Conservation (phyloP, 2,329 filamentous ascomycete species). For the Colletotrichum gloeosporioides region DNA sequence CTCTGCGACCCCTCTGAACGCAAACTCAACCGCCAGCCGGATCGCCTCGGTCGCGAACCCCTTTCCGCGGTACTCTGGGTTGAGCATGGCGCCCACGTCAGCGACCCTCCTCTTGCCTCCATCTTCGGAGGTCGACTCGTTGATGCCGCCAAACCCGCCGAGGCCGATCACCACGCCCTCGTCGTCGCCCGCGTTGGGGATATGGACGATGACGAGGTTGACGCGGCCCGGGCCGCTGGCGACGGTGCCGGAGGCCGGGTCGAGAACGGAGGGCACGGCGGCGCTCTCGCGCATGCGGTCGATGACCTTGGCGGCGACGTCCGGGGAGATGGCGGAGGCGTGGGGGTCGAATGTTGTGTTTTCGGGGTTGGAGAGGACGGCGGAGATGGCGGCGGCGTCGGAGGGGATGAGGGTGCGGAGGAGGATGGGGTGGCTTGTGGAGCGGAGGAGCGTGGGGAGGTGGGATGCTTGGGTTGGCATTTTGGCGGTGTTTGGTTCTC, state of each 20-base stretch:
- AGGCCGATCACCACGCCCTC: constrained; percentile 27
- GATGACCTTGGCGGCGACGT: constrained; percentile 23
- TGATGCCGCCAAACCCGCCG: constrained; percentile 33
- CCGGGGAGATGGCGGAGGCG: constrained; percentile 17
- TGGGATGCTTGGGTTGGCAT: constrained; percentile 22
- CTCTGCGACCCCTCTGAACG: constrained; percentile 22
- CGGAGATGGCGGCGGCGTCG: constrained; percentile 25
- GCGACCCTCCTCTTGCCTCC: constrained; percentile 25
- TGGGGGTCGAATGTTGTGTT: constrained; percentile 22
- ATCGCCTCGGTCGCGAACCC: constrained; percentile 32
- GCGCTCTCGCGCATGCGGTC: constrained; percentile 28
- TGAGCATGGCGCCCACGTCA: constrained; percentile 32
- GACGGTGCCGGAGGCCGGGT: constrained; percentile 7
- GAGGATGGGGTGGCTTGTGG: constrained; percentile 26
- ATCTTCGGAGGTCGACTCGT: constrained; percentile 21
- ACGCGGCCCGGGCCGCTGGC: constrained; percentile 28
- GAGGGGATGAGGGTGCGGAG: constrained; percentile 28
- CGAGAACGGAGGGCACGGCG: constrained; percentile 26
- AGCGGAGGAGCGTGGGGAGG: constrained; percentile 27
- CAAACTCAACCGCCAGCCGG: constrained; percentile 30
- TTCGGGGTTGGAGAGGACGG: constrained; percentile 28
- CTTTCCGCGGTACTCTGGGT: constrained; percentile 24
- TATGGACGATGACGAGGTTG: constrained; percentile 28
- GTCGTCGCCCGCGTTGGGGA: neutral
- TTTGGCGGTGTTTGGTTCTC: neutral